A percentile compares a stretch with the other conserved stretches of the same genome.
phyloP scores from a whole-genome alignment of 352 stramenopile species.

The Globisporangium nagaii region DNA sequence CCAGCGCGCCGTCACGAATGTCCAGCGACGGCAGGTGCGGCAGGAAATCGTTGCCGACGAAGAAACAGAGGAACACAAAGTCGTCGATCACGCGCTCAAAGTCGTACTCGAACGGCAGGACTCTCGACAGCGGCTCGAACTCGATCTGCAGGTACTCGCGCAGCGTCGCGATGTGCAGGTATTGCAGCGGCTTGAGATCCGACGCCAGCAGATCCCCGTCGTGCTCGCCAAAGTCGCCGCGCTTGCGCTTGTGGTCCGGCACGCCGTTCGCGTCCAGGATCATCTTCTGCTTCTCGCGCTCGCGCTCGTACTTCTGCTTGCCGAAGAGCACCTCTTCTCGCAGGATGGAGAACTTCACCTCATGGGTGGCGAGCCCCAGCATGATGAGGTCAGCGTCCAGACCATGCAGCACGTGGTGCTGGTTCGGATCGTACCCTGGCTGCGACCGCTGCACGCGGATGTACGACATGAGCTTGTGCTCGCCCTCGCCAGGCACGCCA shows the following conservation, averaged over 20 bases:
- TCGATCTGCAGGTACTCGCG: slow-evolving; percentile 93
- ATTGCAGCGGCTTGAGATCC: slow-evolving; percentile 91
- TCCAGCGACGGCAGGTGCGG: slow-evolving; percentile 97
- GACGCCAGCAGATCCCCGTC: slow-evolving; percentile 67
- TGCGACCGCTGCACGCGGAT: slow-evolving; percentile 93
- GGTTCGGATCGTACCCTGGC: slow-evolving; percentile 96
- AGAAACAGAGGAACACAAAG: slow-evolving; percentile 99
- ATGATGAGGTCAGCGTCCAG: slow-evolving; percentile 99
- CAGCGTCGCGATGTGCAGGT: slow-evolving; percentile 91
- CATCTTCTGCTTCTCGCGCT: slow-evolving; percentile 62
- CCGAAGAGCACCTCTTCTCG: slow-evolving; percentile 92
- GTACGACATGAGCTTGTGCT: slow-evolving; percentile 99
- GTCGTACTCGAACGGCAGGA: slow-evolving; percentile 92
- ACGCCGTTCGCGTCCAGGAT: slow-evolving; percentile 73
- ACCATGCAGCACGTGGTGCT: slow-evolving; percentile 96
- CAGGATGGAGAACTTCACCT: slow-evolving; percentile 98
- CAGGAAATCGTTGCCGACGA: slow-evolving; percentile 99
- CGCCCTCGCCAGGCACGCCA: slow-evolving; percentile 96
- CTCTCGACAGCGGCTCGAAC: slow-evolving; percentile 80
- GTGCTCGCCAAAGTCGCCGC: slow-evolving; percentile 83
- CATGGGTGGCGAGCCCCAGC: slow-evolving; percentile 97
- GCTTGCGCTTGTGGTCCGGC: slow-evolving; percentile 62
- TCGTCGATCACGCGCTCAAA: slow-evolving; percentile 99
- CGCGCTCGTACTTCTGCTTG: slow-evolving; percentile 74
- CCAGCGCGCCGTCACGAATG: slow-evolving; percentile 97